Conservation (phyloP, 768 basidiomycete species). For the Termitomyces sp. region DNA sequence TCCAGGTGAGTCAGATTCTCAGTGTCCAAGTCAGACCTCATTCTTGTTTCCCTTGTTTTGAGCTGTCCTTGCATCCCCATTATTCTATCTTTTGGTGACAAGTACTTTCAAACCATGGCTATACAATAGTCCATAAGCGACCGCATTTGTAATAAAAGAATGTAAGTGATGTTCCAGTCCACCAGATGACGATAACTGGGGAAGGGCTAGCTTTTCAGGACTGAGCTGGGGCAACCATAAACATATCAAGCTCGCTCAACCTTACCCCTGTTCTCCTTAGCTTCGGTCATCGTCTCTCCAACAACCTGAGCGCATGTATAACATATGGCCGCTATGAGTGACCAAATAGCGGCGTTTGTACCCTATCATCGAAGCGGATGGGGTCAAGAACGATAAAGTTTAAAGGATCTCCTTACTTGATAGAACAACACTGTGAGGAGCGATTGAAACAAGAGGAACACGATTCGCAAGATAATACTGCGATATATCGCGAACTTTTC, state of each 20-base stretch:
- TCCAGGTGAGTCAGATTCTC: too few species aligned
- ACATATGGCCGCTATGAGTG: conserved; percentile 61
- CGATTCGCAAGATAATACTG: conserved; percentile 56
- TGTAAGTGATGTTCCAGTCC: conserved; percentile 22
- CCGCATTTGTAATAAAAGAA: conserved; percentile 12
- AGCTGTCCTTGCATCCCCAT: too few species aligned
- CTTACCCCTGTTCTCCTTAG: conserved; percentile 57
- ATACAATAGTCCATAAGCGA: too few species aligned
- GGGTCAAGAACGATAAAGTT: background rate
- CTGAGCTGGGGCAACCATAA: conserved; percentile 1
- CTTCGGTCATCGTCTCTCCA: conserved; percentile 66
- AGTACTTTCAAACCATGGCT: too few species aligned
- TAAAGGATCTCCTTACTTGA: conserved; percentile 44
- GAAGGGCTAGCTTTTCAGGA: background rate
- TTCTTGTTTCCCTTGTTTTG: too few species aligned
- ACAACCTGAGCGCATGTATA: conserved; percentile 61
- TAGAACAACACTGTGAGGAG: conserved; percentile 67
- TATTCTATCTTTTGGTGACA: too few species aligned
- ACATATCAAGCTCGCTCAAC: conserved; percentile 46
- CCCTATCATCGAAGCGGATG: conserved; percentile 43
- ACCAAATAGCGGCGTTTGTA: conserved; percentile 79
- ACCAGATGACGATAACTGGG: background rate
- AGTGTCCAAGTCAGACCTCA: too few species aligned
- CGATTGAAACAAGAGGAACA: conserved; percentile 59
- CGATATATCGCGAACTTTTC: conserved; percentile 57